Conservation (phyloP, 2,329 filamentous ascomycete species). For the Cytospora schulzeri region DNA sequence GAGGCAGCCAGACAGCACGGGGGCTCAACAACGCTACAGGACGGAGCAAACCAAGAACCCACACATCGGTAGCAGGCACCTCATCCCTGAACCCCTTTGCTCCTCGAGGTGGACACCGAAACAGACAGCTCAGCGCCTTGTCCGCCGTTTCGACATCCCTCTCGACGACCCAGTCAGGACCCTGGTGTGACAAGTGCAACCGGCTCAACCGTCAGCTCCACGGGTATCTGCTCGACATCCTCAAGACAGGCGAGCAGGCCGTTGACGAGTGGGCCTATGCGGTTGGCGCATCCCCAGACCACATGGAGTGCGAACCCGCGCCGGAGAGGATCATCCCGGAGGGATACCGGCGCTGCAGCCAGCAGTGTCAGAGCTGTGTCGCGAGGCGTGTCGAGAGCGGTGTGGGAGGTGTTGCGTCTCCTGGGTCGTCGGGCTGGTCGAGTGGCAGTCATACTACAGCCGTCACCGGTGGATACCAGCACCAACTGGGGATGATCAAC, state of each 20-base stretch:
- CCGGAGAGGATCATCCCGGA: slow-evolving; percentile 28
- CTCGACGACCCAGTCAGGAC: background rate
- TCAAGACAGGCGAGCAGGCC: slow-evolving; percentile 8
- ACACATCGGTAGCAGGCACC: background rate
- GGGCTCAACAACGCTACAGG: background rate
- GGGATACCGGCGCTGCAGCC: slow-evolving; percentile 20
- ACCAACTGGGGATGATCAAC: background rate
- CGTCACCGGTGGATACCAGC: background rate
- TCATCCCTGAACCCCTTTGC: background rate
- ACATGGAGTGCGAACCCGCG: slow-evolving; percentile 35
- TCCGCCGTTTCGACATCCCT: slow-evolving; percentile 1
- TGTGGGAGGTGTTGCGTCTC: background rate
- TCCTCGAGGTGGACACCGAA: background rate
- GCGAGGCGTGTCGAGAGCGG: background rate
- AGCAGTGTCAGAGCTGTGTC: slow-evolving; percentile 1
- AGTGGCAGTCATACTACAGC: too few species aligned
- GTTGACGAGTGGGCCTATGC: slow-evolving; percentile 30
- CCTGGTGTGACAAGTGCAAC: slow-evolving; percentile 20
- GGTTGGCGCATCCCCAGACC: slow-evolving; percentile 30
- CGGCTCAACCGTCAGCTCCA: slow-evolving; percentile 19
- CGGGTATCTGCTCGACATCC: slow-evolving; percentile 15
- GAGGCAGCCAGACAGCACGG: background rate
- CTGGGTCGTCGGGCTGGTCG: background rate
- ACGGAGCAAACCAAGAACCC: background rate
- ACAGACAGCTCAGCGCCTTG: slow-evolving; percentile 1